Conservation (phyloP, 2,329 filamentous ascomycete species). For the Alternaria metachromatica region DNA sequence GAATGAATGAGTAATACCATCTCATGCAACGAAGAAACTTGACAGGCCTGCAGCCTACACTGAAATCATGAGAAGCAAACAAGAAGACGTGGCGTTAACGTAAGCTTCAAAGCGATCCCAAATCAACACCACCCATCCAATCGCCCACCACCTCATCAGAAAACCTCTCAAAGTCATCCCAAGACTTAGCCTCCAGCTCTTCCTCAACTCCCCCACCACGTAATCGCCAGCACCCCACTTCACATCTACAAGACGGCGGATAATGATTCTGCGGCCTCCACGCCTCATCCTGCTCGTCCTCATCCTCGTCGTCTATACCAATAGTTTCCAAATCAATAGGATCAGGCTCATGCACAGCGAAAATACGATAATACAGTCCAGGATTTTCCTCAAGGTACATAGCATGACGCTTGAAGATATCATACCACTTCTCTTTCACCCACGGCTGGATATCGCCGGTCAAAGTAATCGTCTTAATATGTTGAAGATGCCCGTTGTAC, state of each 20-base stretch:
- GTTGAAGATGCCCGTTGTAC: neutral
- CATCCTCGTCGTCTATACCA: neutral
- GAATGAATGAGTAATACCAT: no score
- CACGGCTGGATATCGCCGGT: slow-evolving; percentile 20
- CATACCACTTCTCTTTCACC: slow-evolving; percentile 25
- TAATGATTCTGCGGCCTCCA: neutral
- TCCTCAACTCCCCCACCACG: neutral
- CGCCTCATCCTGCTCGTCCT: neutral
- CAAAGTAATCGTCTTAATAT: neutral
- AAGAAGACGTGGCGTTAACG: neutral
- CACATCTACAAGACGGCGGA: neutral
- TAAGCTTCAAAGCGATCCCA: neutral
- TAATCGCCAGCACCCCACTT: neutral
- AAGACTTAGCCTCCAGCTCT: neutral
- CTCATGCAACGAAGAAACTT: neutral
- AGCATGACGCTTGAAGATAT: slow-evolving; percentile 4
- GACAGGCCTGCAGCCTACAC: fast-evolving
- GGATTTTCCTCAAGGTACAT: neutral
- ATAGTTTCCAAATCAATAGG: neutral
- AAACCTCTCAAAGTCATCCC: neutral
- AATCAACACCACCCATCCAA: neutral
- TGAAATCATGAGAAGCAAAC: fast-evolving
- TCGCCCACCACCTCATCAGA: neutral
- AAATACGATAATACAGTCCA: neutral
- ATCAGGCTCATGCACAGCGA: neutral